Evolutionary conservation across 2,329 filamentous ascomycete species (phyloP).

Genomic region (Botryosphaeria dothidea): DNA sequence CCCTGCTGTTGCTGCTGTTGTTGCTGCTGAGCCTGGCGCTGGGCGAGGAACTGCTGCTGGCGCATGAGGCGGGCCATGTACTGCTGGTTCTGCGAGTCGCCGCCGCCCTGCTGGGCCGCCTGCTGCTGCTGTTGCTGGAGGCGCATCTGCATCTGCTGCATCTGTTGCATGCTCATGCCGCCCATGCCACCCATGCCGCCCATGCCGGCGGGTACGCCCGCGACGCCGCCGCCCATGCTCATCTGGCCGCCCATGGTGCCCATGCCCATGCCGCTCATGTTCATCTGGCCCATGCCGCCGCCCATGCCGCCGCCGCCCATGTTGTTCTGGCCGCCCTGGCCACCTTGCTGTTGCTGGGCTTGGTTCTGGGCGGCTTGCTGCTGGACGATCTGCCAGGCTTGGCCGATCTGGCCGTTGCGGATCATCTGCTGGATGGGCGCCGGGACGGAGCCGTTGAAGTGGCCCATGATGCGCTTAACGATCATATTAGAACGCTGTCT

Average conservation of each 20-base stretch:
- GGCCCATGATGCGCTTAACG: conserved; percentile 24
- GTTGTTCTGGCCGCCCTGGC: conserved; percentile 2
- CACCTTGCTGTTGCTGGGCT: conserved; percentile 23
- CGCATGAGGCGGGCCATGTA: conserved; percentile 25
- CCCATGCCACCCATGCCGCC: conserved; percentile 21
- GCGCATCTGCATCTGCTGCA: conserved; percentile 29
- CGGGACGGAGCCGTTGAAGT: conserved; percentile 24
- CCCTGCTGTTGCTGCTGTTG: conserved; percentile 24
- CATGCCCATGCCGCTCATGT: conserved; percentile 18
- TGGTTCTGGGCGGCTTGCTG: no score
- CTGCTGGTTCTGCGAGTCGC: conserved; percentile 1
- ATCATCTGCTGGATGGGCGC: conserved; percentile 33
- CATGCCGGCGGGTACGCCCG: conserved; percentile 10
- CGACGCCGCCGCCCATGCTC: background rate
- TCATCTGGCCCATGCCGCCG: conserved; percentile 20
- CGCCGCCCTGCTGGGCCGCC: background rate
- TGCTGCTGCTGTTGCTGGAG: conserved; percentile 20
- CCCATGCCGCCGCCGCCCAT: conserved; percentile 22
- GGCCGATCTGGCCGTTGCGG: conserved; percentile 13
- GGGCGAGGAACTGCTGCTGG: conserved; percentile 23
- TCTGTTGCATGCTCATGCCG: conserved; percentile 20
- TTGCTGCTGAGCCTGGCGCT: conserved; percentile 44
- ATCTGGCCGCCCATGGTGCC: background rate
- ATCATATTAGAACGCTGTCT: conserved; percentile 26
- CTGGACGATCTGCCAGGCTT: conserved; percentile 15